These are phyloP conservation scores for Pythium rhizo-oryzae DNA, from an alignment of 352 stramenopile genomes.

Conservation along the genomic window DNA sequence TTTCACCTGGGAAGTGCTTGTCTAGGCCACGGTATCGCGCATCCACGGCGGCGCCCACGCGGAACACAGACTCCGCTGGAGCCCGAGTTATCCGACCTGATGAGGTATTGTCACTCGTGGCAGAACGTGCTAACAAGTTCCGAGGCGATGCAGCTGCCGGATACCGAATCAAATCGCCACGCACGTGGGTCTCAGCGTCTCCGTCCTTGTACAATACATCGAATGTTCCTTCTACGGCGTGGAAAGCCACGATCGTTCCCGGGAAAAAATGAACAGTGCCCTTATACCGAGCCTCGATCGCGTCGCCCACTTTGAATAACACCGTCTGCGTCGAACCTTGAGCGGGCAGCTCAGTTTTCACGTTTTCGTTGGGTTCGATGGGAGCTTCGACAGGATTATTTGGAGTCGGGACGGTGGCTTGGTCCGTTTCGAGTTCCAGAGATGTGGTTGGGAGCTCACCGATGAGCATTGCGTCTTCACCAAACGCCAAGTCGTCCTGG, in stretches of 20 bases:
- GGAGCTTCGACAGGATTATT: not conserved
- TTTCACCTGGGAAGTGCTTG: constrained; percentile 22
- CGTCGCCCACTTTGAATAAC: constrained; percentile 2
- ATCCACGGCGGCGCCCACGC: constrained; percentile 14
- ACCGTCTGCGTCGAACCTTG: not conserved
- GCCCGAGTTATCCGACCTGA: not conserved
- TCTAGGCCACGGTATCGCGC: constrained; percentile 19
- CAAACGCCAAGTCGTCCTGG: constrained; percentile 16
- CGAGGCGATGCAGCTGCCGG: not conserved
- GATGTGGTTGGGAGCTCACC: not conserved
- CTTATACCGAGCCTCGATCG: constrained; percentile 17
- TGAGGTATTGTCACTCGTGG: not conserved
- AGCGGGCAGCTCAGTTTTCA: not conserved
- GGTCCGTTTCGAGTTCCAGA: not conserved
- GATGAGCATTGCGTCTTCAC: constrained; percentile 5
- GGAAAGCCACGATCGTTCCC: not conserved
- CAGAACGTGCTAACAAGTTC: no score
- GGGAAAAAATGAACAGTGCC: constrained; percentile 4
- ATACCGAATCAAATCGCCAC: constrained; percentile 29
- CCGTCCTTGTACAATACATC: constrained; percentile 38
- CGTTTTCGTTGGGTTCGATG: not conserved
- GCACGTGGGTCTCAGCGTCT: constrained; percentile 32
- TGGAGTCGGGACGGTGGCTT: not conserved
- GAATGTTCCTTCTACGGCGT: constrained; percentile 18
- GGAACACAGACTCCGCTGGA: not conserved